Base-by-base conservation (phyloP, 2,329 filamentous ascomycete genomes). In the Ilyonectria sp. region DNA sequence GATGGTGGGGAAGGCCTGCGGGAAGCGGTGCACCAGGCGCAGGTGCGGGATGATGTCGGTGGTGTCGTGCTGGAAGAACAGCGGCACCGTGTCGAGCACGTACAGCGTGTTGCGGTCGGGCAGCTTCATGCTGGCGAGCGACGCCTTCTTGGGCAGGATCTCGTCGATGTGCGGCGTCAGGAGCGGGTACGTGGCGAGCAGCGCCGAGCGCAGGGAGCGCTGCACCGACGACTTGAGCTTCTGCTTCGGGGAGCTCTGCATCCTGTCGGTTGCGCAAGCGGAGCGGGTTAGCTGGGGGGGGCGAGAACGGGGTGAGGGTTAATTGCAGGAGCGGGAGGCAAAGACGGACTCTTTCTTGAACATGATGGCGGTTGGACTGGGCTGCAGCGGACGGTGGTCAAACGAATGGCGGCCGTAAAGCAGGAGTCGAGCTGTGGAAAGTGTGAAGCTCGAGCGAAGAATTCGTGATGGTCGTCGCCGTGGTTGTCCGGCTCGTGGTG, bases 141-240 rank as follows among this genome's bases (percentile, higher is more conserved):
- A 94, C 66, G 93, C 90, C 82, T 98, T 99, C 84, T 98, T 98
- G 57, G 96, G 96, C 73, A 99, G 87, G 76, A 98, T 91, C 80
- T 97, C 94, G 81, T 99, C 96, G 82, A 98, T 97, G 83, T 94
- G 89, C 1, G 94, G 93, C 73, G 91, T 90, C 58, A 98, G 92
- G 58, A 93, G 89, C 3, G 96, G 96, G 83, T 97, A 98, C 60
- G 93, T 93, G 66, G 94, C 87, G 71, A 96, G 86, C 73, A 98
- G 89, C 77, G 93, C 93, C 77, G 91, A 87, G 75, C 96, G 93
- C 76, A 99, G 91, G 71, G 86, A 89, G 78, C 96, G 93, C 85
- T 98, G 95, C 63, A 94, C 94, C 26, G 94, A 97, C 72, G 95
- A 98, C 85, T 98, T 99, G 82, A 98, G 94, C 87, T 98, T 98